Evolutionary conservation across 1,284 basidiomycete genomes (phyloP).

Genomic region (Blastosporella zonata): DNA sequence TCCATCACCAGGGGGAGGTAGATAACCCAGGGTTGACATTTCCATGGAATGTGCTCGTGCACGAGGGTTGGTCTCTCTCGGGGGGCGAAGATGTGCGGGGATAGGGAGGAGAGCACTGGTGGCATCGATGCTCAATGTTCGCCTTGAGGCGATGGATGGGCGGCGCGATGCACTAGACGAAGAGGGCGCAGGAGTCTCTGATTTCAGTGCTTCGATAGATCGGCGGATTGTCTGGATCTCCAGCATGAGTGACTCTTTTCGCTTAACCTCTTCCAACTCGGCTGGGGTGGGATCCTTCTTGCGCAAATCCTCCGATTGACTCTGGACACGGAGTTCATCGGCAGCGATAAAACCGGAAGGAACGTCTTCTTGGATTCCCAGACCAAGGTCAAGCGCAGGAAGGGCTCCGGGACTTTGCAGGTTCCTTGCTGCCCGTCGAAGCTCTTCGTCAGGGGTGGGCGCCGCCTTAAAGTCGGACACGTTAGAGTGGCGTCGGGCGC

Average conservation of each 20-base stretch:
- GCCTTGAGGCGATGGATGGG: conserved; percentile 63
- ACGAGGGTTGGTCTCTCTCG: conserved; percentile 63
- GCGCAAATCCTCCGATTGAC: conserved; percentile 25
- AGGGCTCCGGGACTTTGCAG: conserved; percentile 56
- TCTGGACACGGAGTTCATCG: conserved; percentile 36
- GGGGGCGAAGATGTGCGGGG: conserved; percentile 60
- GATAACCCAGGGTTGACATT: conserved; percentile 43
- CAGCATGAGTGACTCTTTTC: conserved; percentile 65
- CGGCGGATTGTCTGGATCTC: conserved; percentile 77
- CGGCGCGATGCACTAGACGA: conserved; percentile 59
- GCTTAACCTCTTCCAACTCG: conserved; percentile 57
- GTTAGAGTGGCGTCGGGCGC: conserved; percentile 58
- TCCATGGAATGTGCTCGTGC: conserved; percentile 69
- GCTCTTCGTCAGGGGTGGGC: conserved; percentile 55
- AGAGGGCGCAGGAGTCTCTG: conserved; percentile 59
- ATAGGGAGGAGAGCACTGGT: conserved; percentile 42
- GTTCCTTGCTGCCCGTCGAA: conserved; percentile 46
- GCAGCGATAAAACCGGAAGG: conserved; percentile 62
- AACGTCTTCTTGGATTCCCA: conserved; percentile 68
- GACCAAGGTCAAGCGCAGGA: conserved; percentile 71
- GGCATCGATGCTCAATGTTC: conserved; percentile 65
- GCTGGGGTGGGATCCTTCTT: conserved; percentile 38
- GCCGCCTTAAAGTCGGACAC: conserved; percentile 71
- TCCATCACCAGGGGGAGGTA: conserved; percentile 43
- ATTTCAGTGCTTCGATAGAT: conserved; percentile 70